phyloP scores from a whole-genome alignment of 352 stramenopile genomes.

The Globisporangium irregulare region DNA sequence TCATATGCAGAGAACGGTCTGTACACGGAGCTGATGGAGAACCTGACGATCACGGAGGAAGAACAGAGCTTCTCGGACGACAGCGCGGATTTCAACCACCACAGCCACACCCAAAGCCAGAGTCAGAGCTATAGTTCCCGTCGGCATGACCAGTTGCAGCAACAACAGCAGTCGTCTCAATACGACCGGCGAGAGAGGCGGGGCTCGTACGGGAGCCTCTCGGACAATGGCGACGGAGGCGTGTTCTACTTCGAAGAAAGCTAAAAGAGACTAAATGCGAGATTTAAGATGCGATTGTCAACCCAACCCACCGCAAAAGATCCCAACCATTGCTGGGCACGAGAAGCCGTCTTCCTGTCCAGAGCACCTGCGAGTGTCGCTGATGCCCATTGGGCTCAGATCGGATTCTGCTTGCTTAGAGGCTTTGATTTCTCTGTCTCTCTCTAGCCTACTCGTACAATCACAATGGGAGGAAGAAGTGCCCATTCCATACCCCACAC shows the following conservation, averaged over 20 bases:
- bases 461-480: no score
- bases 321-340: no score
- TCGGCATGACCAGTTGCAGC: slow-evolving; percentile 12
- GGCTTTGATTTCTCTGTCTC: no score
- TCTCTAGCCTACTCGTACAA: no score
- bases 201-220: slow-evolving; percentile 49
- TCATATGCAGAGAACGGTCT: not conserved
- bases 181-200: slow-evolving; percentile 35
- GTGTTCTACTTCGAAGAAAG: slow-evolving; percentile 82
- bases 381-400: no score
- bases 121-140: slow-evolving; percentile 19
- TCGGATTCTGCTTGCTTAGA: no score
- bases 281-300: not conserved
- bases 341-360: no score
- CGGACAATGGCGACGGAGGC: slow-evolving; percentile 46
- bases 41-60: slow-evolving; percentile 17
- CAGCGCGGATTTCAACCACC: slow-evolving; percentile 20
- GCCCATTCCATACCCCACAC: no score
- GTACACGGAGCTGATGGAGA: slow-evolving; percentile 13
- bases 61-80: slow-evolving; percentile 18
- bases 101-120: slow-evolving; percentile 12
- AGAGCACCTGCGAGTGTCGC: no score
- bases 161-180: slow-evolving; percentile 21
- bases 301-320: no score
- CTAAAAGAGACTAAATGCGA: slow-evolving; percentile 17